Evolutionary conservation across 495 filamentous ascomycete genomes (phyloP).

Genomic region (Bryoglossum gracile): DNA sequence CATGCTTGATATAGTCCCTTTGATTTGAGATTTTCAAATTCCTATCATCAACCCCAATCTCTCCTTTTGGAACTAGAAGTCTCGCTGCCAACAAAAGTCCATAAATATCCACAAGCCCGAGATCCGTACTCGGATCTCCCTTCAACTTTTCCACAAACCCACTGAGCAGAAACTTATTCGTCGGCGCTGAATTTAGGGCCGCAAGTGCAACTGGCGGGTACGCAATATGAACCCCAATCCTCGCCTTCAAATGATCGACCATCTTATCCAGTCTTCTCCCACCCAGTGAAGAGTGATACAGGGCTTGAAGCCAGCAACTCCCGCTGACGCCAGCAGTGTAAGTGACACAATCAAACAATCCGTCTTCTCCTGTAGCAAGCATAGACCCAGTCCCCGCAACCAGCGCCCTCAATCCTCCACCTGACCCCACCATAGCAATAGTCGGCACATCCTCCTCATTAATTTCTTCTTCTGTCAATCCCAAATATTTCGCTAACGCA

Average conservation of each 20-base stretch:
- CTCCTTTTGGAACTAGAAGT: constrained; percentile 77
- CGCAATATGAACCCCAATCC: constrained; percentile 81
- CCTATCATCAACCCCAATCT: constrained; percentile 60
- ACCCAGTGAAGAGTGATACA: constrained; percentile 83
- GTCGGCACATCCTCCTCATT: constrained; percentile 85
- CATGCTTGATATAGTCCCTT: constrained; percentile 58
- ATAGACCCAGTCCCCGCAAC: constrained; percentile 85
- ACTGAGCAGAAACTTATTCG: constrained; percentile 84
- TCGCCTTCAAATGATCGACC: constrained; percentile 76
- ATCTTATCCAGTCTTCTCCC: constrained; percentile 53
- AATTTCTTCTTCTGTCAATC: constrained; percentile 69
- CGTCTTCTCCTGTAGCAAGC: constrained; percentile 70
- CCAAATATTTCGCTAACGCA: constrained; percentile 75
- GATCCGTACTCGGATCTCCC: constrained; percentile 70
- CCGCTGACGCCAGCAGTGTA: constrained; percentile 94
- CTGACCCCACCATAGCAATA: constrained; percentile 90
- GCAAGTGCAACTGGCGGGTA: constrained; percentile 78
- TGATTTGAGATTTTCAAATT: constrained; percentile 91
- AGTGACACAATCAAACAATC: constrained; percentile 85
- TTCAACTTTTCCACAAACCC: constrained; percentile 86
- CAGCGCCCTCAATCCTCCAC: constrained; percentile 81
- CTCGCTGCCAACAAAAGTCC: constrained; percentile 77
- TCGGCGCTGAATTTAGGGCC: constrained; percentile 71
- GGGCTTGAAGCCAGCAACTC: constrained; percentile 87
- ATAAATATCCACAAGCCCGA: constrained; percentile 89